These are phyloP conservation scores for Metschnikowia koreensis DNA, from an alignment of 805 yeast genomes.

Conservation along the genomic window DNA sequence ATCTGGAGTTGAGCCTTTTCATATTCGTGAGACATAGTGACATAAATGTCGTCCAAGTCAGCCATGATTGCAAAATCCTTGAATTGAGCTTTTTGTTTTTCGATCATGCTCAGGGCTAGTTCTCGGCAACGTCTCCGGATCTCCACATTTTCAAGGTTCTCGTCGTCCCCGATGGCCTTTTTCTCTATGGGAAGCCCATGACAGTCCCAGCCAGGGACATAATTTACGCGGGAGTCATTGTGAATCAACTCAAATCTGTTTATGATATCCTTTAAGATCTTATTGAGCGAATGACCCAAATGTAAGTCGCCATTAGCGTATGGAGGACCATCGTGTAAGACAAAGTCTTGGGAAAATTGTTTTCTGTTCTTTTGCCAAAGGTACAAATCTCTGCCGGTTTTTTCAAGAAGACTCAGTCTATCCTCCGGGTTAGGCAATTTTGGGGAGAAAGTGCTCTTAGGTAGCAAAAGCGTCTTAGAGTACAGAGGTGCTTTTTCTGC, in stretches of 20 bases:
- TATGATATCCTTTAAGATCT: slow-evolving; percentile 82
- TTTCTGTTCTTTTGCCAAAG: slow-evolving; percentile 47
- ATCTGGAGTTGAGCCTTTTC: slow-evolving; percentile 74
- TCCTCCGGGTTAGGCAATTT: slow-evolving; percentile 51
- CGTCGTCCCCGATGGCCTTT: slow-evolving; percentile 57
- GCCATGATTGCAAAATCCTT: slow-evolving; percentile 76
- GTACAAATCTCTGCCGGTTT: slow-evolving; percentile 61
- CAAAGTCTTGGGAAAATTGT: slow-evolving; percentile 41
- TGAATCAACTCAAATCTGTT: slow-evolving; percentile 62
- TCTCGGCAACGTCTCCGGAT: slow-evolving; percentile 63
- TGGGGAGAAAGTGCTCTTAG: slow-evolving; percentile 56
- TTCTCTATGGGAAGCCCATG: slow-evolving; percentile 97
- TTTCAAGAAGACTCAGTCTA: slow-evolving; percentile 41
- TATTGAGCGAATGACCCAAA: slow-evolving; percentile 88
- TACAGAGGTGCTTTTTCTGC: slow-evolving; percentile 24
- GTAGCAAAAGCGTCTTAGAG: slow-evolving; percentile 58
- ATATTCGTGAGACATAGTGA: slow-evolving; percentile 67
- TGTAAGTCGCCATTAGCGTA: slow-evolving; percentile 96
- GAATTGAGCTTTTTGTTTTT: slow-evolving; percentile 62
- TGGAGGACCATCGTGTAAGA: slow-evolving; percentile 97
- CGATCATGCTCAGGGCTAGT: slow-evolving; percentile 69
- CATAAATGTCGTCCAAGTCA: slow-evolving; percentile 71
- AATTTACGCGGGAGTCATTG: slow-evolving; percentile 60
- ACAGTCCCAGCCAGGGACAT: slow-evolving; percentile 97
- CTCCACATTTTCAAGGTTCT: slow-evolving; percentile 42